phyloP scores from a whole-genome alignment of 176 grass and related monocot genomes.

The Dactylis glomerata region DNA sequence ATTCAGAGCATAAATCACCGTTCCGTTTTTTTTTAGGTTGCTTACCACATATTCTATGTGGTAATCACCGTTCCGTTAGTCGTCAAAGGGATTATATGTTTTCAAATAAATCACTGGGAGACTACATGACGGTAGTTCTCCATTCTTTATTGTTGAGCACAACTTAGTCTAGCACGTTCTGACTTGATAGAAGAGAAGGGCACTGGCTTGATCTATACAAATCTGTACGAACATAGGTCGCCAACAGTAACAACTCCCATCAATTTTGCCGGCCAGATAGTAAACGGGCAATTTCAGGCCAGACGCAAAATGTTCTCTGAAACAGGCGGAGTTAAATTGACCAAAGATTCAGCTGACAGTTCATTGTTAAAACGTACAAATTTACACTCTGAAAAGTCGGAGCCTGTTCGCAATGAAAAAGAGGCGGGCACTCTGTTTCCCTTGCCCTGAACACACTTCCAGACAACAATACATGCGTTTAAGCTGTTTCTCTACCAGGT shows the following conservation, averaged over 20 bases:
- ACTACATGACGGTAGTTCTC: neutral
- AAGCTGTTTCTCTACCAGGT: constrained; percentile 1
- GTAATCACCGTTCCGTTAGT: neutral
- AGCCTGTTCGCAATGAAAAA: neutral
- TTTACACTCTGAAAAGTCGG: neutral
- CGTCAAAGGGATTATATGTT: neutral
- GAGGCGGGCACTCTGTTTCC: neutral
- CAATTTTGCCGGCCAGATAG: neutral
- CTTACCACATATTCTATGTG: too few relatives aligned
- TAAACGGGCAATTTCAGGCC: neutral
- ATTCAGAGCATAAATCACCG: neutral
- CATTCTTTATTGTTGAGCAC: neutral
- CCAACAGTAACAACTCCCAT: neutral
- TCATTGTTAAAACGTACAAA: neutral
- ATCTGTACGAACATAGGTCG: neutral
- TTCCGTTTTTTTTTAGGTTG: too few relatives aligned
- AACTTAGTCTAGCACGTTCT: neutral
- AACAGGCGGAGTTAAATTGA: too few relatives aligned
- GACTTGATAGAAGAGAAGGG: neutral
- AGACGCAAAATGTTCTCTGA: too few relatives aligned
- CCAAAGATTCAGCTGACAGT: neutral
- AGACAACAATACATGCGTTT: constrained; percentile 3
- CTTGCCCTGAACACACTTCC: neutral
- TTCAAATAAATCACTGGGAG: neutral
- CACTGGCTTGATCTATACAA: neutral